Percentiles rank a stretch among this genome's conserved stretches.
phyloP scores from a whole-genome alignment of 129 eudicot genomes.

The Rutidosis leptorrhynchoides region DNA sequence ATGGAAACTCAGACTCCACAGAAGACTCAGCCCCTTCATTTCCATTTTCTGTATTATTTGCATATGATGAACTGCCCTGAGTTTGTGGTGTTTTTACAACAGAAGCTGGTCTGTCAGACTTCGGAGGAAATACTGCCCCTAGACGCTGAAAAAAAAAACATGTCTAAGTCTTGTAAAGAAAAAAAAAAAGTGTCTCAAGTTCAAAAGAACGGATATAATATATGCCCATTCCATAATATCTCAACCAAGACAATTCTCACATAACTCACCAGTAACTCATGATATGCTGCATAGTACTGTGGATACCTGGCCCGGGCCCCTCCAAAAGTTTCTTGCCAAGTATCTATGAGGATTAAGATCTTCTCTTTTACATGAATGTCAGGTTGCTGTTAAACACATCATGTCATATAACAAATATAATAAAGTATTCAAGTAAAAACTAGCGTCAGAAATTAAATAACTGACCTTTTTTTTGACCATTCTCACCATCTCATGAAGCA shows the following conservation, averaged over 20 bases:
- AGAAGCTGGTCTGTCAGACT: constrained; percentile 71
- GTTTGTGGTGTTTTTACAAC: constrained; percentile 72
- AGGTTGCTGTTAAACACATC: constrained; percentile 45
- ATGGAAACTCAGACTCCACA: constrained; percentile 86
- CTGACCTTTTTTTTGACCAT: constrained; percentile 73
- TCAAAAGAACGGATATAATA: too few species aligned
- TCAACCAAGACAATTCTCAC: not conserved
- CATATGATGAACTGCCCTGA: constrained; percentile 55
- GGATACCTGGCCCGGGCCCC: constrained; percentile 91
- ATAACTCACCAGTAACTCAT: constrained; percentile 71
- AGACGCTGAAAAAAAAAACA: constrained; percentile 51
- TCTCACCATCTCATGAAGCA: constrained; percentile 92
- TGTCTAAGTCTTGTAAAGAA: not conserved
- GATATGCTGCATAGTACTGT: constrained; percentile 80
- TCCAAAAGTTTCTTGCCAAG: constrained; percentile 97
- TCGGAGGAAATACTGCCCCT: constrained; percentile 90
- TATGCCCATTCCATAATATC: too few species aligned
- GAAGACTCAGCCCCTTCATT: constrained; percentile 63
- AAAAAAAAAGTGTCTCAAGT: not conserved
- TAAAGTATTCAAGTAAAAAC: not conserved
- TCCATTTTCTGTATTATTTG: constrained; percentile 51
- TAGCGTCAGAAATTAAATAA: constrained; percentile 17
- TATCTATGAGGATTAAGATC: constrained; percentile 74
- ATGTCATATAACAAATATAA: constrained; percentile 20
- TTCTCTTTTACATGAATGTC: constrained; percentile 88